A percentile compares a stretch with the other conserved stretches of the same genome.
Conservation (phyloP, 192 early-diverging fungal genomes). For the Allomyces macrogynus region DNA sequence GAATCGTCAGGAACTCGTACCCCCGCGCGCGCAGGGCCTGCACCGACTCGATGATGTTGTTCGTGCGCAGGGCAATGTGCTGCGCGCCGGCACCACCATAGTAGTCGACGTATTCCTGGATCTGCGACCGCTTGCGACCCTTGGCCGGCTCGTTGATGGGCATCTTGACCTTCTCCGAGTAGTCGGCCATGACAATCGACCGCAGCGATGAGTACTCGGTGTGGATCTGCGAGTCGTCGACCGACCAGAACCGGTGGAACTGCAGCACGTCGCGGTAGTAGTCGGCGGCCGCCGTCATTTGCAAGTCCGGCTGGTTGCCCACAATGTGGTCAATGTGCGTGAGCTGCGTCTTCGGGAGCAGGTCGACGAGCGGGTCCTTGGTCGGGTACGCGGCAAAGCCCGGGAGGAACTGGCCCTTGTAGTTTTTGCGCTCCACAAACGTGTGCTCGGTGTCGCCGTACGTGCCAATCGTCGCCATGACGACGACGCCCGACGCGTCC, state of each 20-base stretch:
- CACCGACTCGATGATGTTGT: conserved; percentile 66
- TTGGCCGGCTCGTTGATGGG: conserved; percentile 92
- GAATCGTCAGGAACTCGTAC: conserved; percentile 72
- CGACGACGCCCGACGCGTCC: conserved; percentile 70
- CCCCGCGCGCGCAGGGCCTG: conserved; percentile 62
- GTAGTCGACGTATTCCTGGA: conserved; percentile 78
- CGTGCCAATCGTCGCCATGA: conserved; percentile 81
- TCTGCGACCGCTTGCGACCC: conserved; percentile 88
- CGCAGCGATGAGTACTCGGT: conserved; percentile 86
- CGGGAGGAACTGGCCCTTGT: conserved; percentile 76
- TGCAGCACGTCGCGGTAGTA: conserved; percentile 78
- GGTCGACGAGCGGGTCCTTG: conserved; percentile 32
- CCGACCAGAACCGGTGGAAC: conserved; percentile 96
- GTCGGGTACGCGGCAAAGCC: conserved; percentile 30
- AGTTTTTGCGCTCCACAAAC: conserved; percentile 62
- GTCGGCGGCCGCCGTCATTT: conserved; percentile 68
- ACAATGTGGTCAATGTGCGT: conserved; percentile 81
- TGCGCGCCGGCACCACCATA: conserved; percentile 64
- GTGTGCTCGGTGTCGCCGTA: conserved; percentile 96
- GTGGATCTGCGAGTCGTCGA: conserved; percentile 89
- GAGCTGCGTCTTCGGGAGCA: conserved; percentile 45
- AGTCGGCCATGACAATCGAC: conserved; percentile 89
- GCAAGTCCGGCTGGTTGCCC: conserved; percentile 80
- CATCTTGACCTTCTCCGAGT: conserved; percentile 80
- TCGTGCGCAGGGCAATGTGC: conserved; percentile 85